Percentiles rank a stretch among this genome's conserved stretches.
phyloP scores from a whole-genome alignment of 345 rosid species.

The Corchorus olitorius region DNA sequence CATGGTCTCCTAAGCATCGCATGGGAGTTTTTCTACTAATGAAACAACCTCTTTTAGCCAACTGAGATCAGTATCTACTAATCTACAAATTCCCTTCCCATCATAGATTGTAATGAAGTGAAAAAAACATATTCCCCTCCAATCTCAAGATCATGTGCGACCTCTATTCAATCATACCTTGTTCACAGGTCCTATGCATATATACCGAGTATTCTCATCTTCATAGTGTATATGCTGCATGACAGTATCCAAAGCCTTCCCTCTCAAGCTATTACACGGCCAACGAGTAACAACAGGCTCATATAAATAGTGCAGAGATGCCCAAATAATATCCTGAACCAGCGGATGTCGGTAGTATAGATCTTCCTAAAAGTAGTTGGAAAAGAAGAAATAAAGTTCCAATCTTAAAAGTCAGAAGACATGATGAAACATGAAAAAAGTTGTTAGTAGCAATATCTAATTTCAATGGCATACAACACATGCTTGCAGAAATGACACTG shows the following conservation, averaged over 20 bases:
- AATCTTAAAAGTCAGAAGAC: not conserved
- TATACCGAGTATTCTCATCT: conserved; percentile 87
- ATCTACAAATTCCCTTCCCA: not conserved
- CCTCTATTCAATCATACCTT: conserved; percentile 54
- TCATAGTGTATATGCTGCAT: conserved; percentile 90
- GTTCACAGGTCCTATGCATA: conserved; percentile 96
- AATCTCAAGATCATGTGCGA: not conserved
- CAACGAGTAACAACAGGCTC: conserved; percentile 82
- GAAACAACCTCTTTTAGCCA: not conserved
- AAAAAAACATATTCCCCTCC: not conserved
- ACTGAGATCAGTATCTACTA: not conserved
- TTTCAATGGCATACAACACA: not conserved
- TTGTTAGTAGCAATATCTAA: conserved; percentile 3
- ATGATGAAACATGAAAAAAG: not conserved
- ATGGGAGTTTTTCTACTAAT: conserved; percentile 13
- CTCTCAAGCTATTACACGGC: conserved; percentile 93
- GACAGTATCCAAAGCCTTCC: conserved; percentile 61
- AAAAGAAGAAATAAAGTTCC: not conserved
- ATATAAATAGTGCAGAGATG: conserved; percentile 58
- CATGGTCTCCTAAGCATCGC: conserved; percentile 10
- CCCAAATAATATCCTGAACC: conserved; percentile 89
- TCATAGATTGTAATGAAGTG: not conserved
- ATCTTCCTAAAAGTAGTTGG: conserved; percentile 67
- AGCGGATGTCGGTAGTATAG: conserved; percentile 90
- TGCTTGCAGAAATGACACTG: not conserved